These are phyloP conservation scores for Picea glauca DNA, from an alignment of 75 land plant genomes.

Conservation along the genomic window DNA sequence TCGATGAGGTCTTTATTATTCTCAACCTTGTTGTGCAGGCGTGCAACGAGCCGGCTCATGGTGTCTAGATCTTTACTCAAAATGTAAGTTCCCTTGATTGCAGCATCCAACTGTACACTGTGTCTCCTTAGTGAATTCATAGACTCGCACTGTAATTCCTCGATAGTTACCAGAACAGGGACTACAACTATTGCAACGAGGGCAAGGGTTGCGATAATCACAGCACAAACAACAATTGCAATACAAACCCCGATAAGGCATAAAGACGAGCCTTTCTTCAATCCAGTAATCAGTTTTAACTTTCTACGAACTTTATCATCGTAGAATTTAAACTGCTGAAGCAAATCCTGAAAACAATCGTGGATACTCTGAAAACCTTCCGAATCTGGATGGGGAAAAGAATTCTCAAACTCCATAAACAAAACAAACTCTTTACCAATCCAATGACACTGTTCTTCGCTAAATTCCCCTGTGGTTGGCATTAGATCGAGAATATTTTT, in stretches of 20 bases:
- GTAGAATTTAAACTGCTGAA: background rate
- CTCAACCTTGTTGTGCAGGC: constrained; percentile 40
- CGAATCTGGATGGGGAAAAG: background rate
- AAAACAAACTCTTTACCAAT: background rate
- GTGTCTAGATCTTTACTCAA: constrained; percentile 45
- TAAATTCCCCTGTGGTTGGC: background rate
- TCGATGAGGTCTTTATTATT: constrained; percentile 16
- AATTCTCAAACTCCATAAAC: background rate
- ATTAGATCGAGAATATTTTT: background rate
- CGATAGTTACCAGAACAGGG: too few relatives aligned
- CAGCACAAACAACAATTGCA: too few relatives aligned
- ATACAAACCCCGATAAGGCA: too few relatives aligned
- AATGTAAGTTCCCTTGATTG: constrained; percentile 42
- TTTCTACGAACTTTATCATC: too few relatives aligned
- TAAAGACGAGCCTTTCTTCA: too few relatives aligned
- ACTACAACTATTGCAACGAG: too few relatives aligned
- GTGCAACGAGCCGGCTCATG: constrained; percentile 45
- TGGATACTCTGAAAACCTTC: background rate
- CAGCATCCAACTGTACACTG: constrained; percentile 39
- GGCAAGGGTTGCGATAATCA: too few relatives aligned
- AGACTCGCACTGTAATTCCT: background rate
- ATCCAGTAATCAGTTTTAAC: too few relatives aligned
- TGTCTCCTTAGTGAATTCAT: background rate
- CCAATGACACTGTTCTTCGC: background rate
- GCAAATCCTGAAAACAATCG: background rate